These are phyloP conservation scores for Luvunga scandens DNA, from an alignment of 345 rosid genomes.

Conservation along the genomic window DNA sequence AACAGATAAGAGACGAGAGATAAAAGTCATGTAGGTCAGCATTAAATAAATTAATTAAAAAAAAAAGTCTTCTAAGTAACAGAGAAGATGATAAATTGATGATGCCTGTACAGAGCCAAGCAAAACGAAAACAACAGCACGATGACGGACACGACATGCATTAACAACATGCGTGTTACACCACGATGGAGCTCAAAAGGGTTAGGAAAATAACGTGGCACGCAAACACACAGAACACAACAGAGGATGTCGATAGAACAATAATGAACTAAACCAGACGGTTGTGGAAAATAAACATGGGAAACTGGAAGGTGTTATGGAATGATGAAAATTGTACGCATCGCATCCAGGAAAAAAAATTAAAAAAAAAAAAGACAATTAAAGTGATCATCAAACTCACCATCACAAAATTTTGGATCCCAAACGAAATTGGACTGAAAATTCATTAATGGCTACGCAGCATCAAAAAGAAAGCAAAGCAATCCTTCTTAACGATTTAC, in stretches of 20 bases:
- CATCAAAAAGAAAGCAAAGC: conserved; percentile 20
- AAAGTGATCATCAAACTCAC: conserved; percentile 29
- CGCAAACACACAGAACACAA: conserved; percentile 5
- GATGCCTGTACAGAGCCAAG: not conserved
- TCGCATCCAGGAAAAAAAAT: not conserved
- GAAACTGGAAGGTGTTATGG: not conserved
- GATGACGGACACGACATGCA: conserved; percentile 3
- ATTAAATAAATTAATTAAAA: not conserved
- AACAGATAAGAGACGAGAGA: not conserved
- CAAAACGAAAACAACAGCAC: not conserved
- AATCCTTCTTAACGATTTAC: conserved; percentile 44
- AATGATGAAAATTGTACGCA: conserved; percentile 1
- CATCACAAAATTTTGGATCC: conserved; percentile 32
- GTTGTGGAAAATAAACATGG: not conserved
- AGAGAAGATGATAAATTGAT: not conserved
- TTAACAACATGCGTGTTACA: not conserved
- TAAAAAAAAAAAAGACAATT: not conserved
- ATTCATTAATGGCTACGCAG: conserved; percentile 55
- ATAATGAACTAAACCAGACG: no score
- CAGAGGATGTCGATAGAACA: not conserved
- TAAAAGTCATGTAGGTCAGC: no score
- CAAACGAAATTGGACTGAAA: conserved; percentile 40
- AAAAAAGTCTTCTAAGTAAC: not conserved
- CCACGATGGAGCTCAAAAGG: not conserved
- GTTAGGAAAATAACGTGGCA: conserved; percentile 13